phyloP scores from a whole-genome alignment of 2,329 filamentous ascomycete species.

The Trichophyton mentagrophytes region DNA sequence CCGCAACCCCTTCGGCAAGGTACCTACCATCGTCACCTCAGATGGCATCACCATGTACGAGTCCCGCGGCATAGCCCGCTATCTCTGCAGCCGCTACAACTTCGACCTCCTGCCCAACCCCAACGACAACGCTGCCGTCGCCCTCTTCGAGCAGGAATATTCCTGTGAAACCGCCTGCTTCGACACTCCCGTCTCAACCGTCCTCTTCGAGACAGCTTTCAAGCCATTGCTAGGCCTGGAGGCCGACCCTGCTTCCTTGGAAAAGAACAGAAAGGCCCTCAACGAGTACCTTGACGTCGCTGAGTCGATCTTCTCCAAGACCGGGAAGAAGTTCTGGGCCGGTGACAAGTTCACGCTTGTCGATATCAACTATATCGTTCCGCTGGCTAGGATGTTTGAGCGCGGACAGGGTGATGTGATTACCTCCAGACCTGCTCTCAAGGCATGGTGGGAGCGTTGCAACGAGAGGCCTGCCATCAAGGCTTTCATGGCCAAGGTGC shows the following conservation, averaged over 20 bases:
- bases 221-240: slow-evolving; percentile 35
- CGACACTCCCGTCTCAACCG: slow-evolving; percentile 31
- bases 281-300: slow-evolving; percentile 33
- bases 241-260: slow-evolving; percentile 31
- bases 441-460: slow-evolving; percentile 28
- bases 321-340: slow-evolving; percentile 30
- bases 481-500: slow-evolving; percentile 1
- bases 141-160: slow-evolving; percentile 36
- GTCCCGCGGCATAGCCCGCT: slow-evolving; percentile 38
- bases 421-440: slow-evolving; percentile 25
- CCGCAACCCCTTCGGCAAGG: slow-evolving; percentile 33
- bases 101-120: slow-evolving; percentile 32
- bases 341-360: slow-evolving; percentile 33
- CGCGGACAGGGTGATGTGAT: slow-evolving; percentile 30
- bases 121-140: slow-evolving; percentile 30
- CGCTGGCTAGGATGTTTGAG: slow-evolving; percentile 33
- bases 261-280: slow-evolving; percentile 26
- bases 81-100: slow-evolving; percentile 35
- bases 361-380: slow-evolving; percentile 39
- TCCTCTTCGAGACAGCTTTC: slow-evolving; percentile 36
- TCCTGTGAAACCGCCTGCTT: slow-evolving; percentile 34
- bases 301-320: slow-evolving; percentile 17
- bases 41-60: slow-evolving; percentile 36
- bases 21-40: slow-evolving; percentile 29
- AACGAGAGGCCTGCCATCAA: slow-evolving; percentile 2